A percentile compares a stretch with the other conserved stretches of the same genome.
These are phyloP conservation scores for Drechslera avenae DNA, from an alignment of 2,329 filamentous ascomycete species.

Conservation along the genomic window DNA sequence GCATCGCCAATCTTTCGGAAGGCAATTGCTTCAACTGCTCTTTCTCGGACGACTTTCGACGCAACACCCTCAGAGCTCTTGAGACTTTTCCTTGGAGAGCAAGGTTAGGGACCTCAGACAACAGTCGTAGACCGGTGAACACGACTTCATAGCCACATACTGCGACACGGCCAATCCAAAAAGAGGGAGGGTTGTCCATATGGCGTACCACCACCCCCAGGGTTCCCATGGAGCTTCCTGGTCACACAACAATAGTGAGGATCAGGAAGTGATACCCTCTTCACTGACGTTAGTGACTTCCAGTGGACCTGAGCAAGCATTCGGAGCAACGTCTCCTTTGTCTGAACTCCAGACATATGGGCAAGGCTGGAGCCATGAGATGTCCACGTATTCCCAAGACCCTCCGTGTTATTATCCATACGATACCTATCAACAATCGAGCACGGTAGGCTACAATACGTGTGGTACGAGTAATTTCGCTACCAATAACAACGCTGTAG, in stretches of 20 bases:
- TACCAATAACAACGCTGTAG: not conserved
- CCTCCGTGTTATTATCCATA: not conserved
- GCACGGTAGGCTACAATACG: not conserved
- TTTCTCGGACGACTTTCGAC: no score
- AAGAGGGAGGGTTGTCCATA: not conserved
- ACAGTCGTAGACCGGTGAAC: not conserved
- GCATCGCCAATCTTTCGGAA: no score
- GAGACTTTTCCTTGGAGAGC: no score
- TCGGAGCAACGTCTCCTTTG: not conserved
- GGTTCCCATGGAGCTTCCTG: not conserved
- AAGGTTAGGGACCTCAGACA: not conserved
- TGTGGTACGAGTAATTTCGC: not conserved
- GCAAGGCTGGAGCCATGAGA: not conserved
- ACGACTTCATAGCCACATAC: not conserved
- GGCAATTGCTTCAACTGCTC: no score
- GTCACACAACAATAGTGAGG: not conserved
- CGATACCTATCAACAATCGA: not conserved
- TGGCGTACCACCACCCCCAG: constrained; percentile 5
- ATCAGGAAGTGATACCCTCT: not conserved
- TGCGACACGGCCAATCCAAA: not conserved
- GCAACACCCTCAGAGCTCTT: no score
- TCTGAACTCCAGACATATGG: not conserved
- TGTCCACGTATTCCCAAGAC: not conserved
- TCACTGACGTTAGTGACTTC: not conserved
- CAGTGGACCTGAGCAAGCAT: not conserved